A percentile compares a stretch with the other conserved stretches of the same genome.
phyloP scores from a whole-genome alignment of 805 yeast genomes.

The Yamadazyma nakazawae region DNA sequence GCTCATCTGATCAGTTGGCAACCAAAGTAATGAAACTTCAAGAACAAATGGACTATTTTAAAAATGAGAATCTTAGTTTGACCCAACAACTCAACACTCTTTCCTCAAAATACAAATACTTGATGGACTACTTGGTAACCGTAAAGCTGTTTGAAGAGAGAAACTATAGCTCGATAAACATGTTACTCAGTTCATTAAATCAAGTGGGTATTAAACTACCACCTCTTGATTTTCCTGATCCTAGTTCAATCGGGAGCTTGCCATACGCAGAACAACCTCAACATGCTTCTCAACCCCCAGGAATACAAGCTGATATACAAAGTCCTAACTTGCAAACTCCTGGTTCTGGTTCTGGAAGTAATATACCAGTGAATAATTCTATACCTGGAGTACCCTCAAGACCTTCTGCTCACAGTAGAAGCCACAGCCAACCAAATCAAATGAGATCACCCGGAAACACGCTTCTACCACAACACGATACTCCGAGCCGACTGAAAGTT shows the following conservation, averaged over 20 bases:
- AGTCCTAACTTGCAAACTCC: neutral
- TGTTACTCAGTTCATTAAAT: constrained; percentile 46
- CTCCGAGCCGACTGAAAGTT: neutral
- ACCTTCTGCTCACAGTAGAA: constrained; percentile 3
- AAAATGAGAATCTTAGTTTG: constrained; percentile 29
- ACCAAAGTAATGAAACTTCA: constrained; percentile 17
- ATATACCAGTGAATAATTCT: neutral
- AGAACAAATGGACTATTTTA: constrained; percentile 32
- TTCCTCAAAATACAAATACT: constrained; percentile 58
- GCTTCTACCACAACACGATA: neutral
- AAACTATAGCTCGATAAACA: constrained; percentile 48
- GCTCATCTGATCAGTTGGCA: constrained; percentile 1
- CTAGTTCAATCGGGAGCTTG: constrained; percentile 9
- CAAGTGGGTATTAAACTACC: constrained; percentile 70
- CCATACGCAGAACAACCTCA: neutral
- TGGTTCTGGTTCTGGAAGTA: neutral
- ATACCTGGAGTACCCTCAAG: neutral
- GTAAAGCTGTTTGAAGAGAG: constrained; percentile 57
- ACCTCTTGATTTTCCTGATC: constrained; percentile 53
- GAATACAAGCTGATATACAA: neutral
- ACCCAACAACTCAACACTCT: constrained; percentile 37
- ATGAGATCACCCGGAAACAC: neutral
- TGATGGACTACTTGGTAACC: constrained; percentile 58
- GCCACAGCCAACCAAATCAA: neutral
- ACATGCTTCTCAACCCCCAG: neutral